A percentile compares a stretch with the other conserved stretches of the same genome.
Conservation (phyloP, 2,329 filamentous ascomycete species). For the Stachybotrys chartarum region DNA sequence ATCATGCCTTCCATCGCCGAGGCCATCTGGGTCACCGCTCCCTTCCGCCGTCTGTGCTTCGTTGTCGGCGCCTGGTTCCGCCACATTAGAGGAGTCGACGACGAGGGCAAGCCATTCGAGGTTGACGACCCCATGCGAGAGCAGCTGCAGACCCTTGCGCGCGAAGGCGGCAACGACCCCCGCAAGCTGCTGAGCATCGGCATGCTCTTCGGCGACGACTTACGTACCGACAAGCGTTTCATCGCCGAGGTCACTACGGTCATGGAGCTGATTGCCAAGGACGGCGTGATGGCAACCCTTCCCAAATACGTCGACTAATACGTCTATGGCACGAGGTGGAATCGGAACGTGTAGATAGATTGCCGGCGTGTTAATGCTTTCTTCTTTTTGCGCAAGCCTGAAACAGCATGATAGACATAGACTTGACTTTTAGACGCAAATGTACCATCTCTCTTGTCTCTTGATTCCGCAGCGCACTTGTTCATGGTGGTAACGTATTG, state of each 20-base stretch:
- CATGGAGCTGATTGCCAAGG: conserved; percentile 36
- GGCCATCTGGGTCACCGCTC: conserved; percentile 35
- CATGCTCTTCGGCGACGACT: conserved; percentile 42
- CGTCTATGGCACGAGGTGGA: no score
- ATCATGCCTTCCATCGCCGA: conserved; percentile 41
- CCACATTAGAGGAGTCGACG: conserved; percentile 43
- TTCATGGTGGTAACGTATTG: no score
- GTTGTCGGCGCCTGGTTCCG: conserved; percentile 42
- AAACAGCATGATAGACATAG: no score
- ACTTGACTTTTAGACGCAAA: no score
- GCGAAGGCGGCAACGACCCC: conserved; percentile 33
- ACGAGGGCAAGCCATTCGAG: conserved; percentile 32
- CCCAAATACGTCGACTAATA: conserved; percentile 35
- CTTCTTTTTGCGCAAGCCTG: no score
- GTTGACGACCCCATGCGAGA: conserved; percentile 42
- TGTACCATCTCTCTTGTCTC: no score
- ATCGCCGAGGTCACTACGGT: conserved; percentile 36
- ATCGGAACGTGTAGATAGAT: no score
- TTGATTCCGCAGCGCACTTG: no score
- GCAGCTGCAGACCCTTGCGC: conserved; percentile 37
- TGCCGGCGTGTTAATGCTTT: no score
- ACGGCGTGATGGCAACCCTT: conserved; percentile 41
- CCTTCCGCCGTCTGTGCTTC: conserved; percentile 40
- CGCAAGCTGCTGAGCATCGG: conserved; percentile 34
- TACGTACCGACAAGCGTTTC: conserved; percentile 40